Evolutionary conservation across 805 yeast genomes (phyloP), one percentile per base, ranked within the genome.

Genomic region (Sugiyamaella valdiviana): DNA sequence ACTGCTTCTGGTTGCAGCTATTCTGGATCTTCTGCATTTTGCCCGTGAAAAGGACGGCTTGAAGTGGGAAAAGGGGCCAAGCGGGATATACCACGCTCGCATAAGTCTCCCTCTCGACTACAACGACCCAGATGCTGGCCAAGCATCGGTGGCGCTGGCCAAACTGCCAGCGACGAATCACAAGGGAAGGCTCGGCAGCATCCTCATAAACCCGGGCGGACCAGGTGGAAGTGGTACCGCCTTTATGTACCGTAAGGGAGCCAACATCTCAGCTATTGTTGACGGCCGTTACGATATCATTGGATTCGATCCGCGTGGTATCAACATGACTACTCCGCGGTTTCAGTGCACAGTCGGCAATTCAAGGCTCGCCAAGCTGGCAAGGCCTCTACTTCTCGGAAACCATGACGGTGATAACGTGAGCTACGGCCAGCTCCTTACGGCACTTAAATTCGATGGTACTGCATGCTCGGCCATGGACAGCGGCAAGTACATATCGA

Each of bases 151-250:
- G 19, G 54, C 47, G 9, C 20, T 51, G 32, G 41, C 43, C 38
- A 51, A 51, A 36, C 17, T 41, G 17, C 41, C 52, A n/a, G 52
- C 54, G 17, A 50, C 58, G 12, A 39, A 48, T 2, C 37, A 41
- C 6, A 49, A 53, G 19, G 49, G 47, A 9, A 48, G 46, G 16
- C 45, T 54, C 4, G 61, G 61, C 32, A 44, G 57, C 9, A 36
- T 57, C 6, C 41, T 57, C 3, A 35, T 57, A 40, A 57, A 57
- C 46, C 61, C 61, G 5, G 61, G 61, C 15, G 60, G 61, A 14
- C 61, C 61, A 10, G 61, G 61, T 14, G 58, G 52, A 6, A 51
- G 56, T 20, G 61, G 61, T 5, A 43, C 56, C 9, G 21, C 16
- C 7, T 43, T 52, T 22, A 40, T 44, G 42, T 43, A 23, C 19